phyloP scores from a whole-genome alignment of 2,329 filamentous ascomycete species.

The Fonsecaea monophora region DNA sequence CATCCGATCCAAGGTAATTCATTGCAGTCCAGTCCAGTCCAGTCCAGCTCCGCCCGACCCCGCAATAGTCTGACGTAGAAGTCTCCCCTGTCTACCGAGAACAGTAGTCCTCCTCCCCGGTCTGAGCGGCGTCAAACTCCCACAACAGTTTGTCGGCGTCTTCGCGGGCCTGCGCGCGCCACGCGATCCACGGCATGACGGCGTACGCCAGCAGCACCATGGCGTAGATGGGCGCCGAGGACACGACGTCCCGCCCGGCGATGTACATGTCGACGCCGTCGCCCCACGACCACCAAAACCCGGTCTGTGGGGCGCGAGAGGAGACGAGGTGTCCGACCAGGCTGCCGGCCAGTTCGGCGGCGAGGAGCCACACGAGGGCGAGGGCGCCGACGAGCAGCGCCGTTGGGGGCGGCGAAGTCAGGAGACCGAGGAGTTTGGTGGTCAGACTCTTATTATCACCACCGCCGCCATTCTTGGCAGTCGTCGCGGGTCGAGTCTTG shows the following conservation, averaged over 20 bases:
- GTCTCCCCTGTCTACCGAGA: not conserved
- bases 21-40: too few relatives aligned
- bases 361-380: slow-evolving; percentile 22
- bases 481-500: not conserved
- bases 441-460: too few relatives aligned
- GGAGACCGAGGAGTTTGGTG: not conserved
- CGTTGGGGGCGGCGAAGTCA: not conserved
- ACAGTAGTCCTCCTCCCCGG: slow-evolving; percentile 23
- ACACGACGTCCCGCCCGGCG: slow-evolving; percentile 12
- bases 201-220: slow-evolving; percentile 23
- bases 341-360: slow-evolving; percentile 18
- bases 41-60: too few relatives aligned
- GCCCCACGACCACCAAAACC: slow-evolving; percentile 13
- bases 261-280: slow-evolving; percentile 9
- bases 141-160: slow-evolving; percentile 9
- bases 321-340: not conserved
- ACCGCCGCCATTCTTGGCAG: too few relatives aligned
- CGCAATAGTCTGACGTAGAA: too few relatives aligned
- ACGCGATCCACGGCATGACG: slow-evolving; percentile 28
- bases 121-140: slow-evolving; percentile 10
- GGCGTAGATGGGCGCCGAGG: slow-evolving; percentile 11
- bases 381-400: slow-evolving; percentile 21
- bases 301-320: not conserved
- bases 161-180: not conserved
- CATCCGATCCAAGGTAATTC: too few relatives aligned